These are phyloP conservation scores for Boletus rubroflammeus DNA, from an alignment of 768 basidiomycete genomes.

Conservation along the genomic window DNA sequence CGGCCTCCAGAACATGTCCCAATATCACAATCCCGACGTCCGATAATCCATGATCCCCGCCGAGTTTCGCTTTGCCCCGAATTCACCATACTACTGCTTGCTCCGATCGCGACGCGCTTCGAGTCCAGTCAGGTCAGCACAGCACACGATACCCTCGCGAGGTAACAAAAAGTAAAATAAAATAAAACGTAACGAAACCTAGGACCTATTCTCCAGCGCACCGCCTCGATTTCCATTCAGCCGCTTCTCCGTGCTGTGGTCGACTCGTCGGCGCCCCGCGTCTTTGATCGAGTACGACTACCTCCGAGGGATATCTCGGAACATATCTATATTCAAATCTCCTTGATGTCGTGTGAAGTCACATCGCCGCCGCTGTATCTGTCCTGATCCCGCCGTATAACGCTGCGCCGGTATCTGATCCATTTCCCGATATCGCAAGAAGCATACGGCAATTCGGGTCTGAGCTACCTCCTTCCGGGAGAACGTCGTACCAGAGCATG, in stretches of 20 bases:
- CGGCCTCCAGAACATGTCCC: not conserved
- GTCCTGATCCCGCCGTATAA: not conserved
- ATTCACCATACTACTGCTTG: not conserved
- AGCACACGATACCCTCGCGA: not conserved
- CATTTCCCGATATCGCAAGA: not conserved
- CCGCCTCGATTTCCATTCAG: slow-evolving; percentile 5
- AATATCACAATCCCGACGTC: not conserved
- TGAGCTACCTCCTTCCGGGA: not conserved
- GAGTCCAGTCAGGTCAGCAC: not conserved
- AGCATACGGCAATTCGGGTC: not conserved
- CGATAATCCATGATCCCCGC: not conserved
- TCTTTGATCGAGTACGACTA: slow-evolving; percentile 1
- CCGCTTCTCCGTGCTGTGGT: not conserved
- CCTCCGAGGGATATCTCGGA: not conserved
- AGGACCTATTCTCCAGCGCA: not conserved
- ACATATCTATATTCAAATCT: not conserved
- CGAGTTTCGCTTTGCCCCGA: slow-evolving; percentile 6
- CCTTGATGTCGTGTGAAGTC: not conserved
- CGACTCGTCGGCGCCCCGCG: not conserved
- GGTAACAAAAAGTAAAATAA: not conserved
- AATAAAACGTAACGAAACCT: not conserved
- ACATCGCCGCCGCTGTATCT: slow-evolving; percentile 12
- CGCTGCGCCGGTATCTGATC: slow-evolving; percentile 1
- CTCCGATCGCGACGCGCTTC: not conserved
- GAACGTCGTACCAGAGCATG: slow-evolving; percentile 5